Base-by-base conservation (phyloP, 2,329 filamentous ascomycete species). In the Davidsoniella neocaledoniae region DNA sequence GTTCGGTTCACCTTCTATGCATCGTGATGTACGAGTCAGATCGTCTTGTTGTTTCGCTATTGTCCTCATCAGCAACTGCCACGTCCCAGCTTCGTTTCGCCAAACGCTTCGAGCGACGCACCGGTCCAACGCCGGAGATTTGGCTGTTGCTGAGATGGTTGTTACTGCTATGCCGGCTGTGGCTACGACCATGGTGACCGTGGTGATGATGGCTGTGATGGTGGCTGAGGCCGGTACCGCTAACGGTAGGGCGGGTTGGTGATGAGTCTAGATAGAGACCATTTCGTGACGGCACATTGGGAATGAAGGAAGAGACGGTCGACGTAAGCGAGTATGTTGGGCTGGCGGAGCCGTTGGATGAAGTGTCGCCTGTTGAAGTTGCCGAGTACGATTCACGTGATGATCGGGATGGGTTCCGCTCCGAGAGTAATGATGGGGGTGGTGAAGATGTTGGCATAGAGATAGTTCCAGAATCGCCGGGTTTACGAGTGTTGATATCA, bases 401-500 rank as follows among this genome's bases (percentile, higher is more conserved):
- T 3, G 40, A 43, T 43, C 40, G 16, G 14, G 40, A 10, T 12
- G 17, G 17, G 40, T 14, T 43, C 10, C 17, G 19, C 10, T 6
- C 40, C 3, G 40, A 37, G 25, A 43, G 39, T 3, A 17, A 26
- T 9, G 26, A 10, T 37, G 17, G 46, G 26, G 6, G 17, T 14
- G 16, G 19, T 36, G 23, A 42, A 26, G 29, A 33, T 9, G 29
- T 33, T 10, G 29, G 29, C 29, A 33, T 33, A 9, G 29, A 33
- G 29, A 33, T 12, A 9, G 29, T 33, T 33, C 29, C 29, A 33
- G 29, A 33, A 10, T 53, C 51, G n/a, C 48, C 36, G 5, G 51
- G 51, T 37, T 53, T 53, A 16, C 51, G 46, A 3, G 51, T 53
- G 47, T 53, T 53, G 14, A 49, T 53, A 19, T 53, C 51, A n/a